Evolutionary conservation across 1,284 basidiomycete species (phyloP).

Genomic region (Polyporus tsugae): DNA sequence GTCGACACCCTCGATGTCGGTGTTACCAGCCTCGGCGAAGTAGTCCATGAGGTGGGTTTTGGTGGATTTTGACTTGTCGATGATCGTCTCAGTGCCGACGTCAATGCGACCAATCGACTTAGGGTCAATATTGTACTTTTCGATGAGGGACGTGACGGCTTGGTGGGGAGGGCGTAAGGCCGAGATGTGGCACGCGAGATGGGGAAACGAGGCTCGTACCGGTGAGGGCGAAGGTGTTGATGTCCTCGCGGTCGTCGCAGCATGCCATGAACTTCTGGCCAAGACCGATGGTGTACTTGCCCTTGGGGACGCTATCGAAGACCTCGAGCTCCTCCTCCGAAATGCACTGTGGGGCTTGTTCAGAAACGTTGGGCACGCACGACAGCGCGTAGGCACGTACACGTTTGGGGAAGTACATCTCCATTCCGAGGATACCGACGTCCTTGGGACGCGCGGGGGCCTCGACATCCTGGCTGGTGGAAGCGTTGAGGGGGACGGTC

Average conservation of each 20-base stretch:
- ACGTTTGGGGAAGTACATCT: conserved; percentile 93
- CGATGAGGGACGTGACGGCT: conserved; percentile 89
- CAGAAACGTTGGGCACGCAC: conserved; percentile 20
- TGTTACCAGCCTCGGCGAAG: conserved; percentile 92
- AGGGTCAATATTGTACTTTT: conserved; percentile 97
- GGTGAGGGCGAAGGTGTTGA: conserved; percentile 97
- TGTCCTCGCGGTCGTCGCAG: conserved; percentile 97
- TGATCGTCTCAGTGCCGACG: conserved; percentile 98
- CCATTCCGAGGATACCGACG: conserved; percentile 92
- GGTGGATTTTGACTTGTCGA: conserved; percentile 99
- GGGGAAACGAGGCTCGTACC: conserved; percentile 59
- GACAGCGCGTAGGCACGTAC: conserved; percentile 55
- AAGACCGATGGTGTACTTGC: conserved; percentile 99
- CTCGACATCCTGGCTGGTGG: conserved; percentile 40
- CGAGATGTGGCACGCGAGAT: conserved; percentile 15
- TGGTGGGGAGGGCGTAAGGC: conserved; percentile 13
- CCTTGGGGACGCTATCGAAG: conserved; percentile 94
- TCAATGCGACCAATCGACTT: conserved; percentile 96
- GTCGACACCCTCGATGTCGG: conserved; percentile 98
- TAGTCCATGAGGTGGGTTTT: conserved; percentile 99
- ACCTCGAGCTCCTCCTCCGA: conserved; percentile 95
- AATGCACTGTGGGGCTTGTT: conserved; percentile 70
- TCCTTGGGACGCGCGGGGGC: conserved; percentile 77
- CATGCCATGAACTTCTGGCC: conserved; percentile 99
- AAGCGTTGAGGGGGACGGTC: conserved; percentile 43